phyloP scores from a whole-genome alignment of 1,284 basidiomycete species.

The Neonothopanus nambi region DNA sequence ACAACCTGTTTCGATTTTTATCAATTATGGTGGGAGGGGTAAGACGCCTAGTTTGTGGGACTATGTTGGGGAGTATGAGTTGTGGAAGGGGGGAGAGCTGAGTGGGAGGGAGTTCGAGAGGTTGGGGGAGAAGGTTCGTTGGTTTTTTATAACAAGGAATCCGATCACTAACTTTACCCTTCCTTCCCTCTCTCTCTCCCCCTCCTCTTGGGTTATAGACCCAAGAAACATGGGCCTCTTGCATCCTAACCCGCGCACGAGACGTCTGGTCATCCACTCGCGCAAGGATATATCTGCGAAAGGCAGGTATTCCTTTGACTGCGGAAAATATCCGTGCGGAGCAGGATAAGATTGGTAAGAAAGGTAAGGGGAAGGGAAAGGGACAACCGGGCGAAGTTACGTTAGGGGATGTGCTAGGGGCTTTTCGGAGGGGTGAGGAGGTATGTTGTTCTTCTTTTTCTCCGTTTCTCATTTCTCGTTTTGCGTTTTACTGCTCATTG shows the following conservation, averaged over 20 bases:
- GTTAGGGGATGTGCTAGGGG: conserved; percentile 7
- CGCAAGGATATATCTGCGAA: conserved; percentile 5
- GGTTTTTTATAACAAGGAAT: not conserved
- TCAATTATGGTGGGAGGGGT: not conserved
- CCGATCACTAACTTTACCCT: too few relatives aligned
- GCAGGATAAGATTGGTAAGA: not conserved
- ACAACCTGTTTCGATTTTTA: not conserved
- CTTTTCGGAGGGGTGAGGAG: conserved; percentile 2
- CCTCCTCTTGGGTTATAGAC: not conserved
- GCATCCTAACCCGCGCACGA: not conserved
- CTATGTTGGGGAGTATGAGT: conserved; percentile 5
- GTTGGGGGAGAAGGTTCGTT: conserved; percentile 1
- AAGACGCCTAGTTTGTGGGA: conserved; percentile 4
- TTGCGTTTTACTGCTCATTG: not conserved
- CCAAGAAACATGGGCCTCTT: not conserved
- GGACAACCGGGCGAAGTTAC: too few relatives aligned
- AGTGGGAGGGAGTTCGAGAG: conserved; percentile 2
- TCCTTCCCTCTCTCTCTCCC: too few relatives aligned
- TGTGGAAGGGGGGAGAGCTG: not conserved
- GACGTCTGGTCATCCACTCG: not conserved
- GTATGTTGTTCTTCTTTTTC: too few relatives aligned
- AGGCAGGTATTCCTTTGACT: not conserved
- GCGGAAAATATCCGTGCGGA: not conserved
- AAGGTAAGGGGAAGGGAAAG: not conserved
- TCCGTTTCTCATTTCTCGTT: not conserved